Conservation (phyloP, 164 flowering plant species). For the Cinnamomum micranthum region DNA sequence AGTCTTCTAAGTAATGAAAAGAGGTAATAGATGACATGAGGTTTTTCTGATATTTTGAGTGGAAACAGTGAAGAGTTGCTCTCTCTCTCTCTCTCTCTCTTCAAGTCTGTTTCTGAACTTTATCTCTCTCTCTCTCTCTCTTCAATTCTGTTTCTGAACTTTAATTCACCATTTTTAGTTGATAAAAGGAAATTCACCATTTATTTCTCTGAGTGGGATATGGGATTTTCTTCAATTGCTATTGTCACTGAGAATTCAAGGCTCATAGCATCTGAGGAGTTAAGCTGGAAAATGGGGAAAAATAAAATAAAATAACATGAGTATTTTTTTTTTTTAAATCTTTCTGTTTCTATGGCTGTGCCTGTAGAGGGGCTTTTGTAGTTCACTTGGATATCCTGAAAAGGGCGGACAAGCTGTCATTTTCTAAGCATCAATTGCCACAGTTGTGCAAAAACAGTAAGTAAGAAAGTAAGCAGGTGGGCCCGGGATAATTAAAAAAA, state of each 20-base stretch:
- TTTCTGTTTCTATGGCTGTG: neutral
- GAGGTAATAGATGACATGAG: neutral
- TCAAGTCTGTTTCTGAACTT: neutral
- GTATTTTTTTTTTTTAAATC: too few species aligned
- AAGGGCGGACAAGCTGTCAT: neutral
- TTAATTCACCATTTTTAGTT: neutral
- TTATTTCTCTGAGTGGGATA: too few species aligned
- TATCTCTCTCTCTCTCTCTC: too few species aligned
- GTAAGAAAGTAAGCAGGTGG: neutral
- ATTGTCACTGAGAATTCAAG: too few species aligned
- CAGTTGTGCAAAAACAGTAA: neutral
- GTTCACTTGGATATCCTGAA: neutral
- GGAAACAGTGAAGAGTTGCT: neutral
- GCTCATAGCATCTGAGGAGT: too few species aligned
- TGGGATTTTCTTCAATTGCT: too few species aligned
- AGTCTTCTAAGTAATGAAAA: neutral
- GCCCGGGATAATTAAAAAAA: neutral
- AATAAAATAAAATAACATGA: too few species aligned
- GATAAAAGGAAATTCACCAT: neutral
- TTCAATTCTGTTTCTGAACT: neutral
- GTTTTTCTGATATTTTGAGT: neutral
- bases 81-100: neutral
- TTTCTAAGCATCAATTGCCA: neutral
- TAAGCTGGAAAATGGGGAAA: too few species aligned
- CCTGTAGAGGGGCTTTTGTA: neutral